phyloP scores from a whole-genome alignment of 371 early-diverging fungal genomes.

The Syncephalastrum racemosum region DNA sequence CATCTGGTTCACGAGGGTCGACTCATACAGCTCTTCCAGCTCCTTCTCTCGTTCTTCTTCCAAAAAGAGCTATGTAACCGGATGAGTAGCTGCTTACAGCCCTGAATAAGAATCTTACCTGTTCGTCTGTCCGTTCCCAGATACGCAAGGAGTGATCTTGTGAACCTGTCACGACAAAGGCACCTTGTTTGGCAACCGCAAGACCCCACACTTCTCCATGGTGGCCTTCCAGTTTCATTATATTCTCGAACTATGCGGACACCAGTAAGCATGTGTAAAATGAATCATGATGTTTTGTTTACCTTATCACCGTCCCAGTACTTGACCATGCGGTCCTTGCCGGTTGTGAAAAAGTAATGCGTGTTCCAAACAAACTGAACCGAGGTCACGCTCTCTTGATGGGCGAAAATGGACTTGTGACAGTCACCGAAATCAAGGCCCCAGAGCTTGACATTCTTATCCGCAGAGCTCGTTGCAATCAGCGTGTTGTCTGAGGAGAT shows the following conservation, averaged over 20 bases:
- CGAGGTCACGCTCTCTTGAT: slow-evolving; percentile 88
- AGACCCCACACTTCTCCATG: slow-evolving; percentile 94
- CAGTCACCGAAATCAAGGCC: slow-evolving; percentile 99
- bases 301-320: slow-evolving; percentile 97
- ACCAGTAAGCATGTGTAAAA: background rate
- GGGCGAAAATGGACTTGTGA: slow-evolving; percentile 91
- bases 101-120: slow-evolving; percentile 35
- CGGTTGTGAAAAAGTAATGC: slow-evolving; percentile 90
- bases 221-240: slow-evolving; percentile 88
- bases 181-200: slow-evolving; percentile 84
- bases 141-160: slow-evolving; percentile 92
- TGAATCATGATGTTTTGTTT: background rate
- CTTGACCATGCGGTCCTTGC: slow-evolving; percentile 89
- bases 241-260: slow-evolving; percentile 77
- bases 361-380: slow-evolving; percentile 91
- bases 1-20: slow-evolving; percentile 67
- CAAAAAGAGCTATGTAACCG: slow-evolving; percentile 64
- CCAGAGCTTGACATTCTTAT: slow-evolving; percentile 97
- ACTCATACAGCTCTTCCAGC: slow-evolving; percentile 85
- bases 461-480: slow-evolving; percentile 89
- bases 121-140: slow-evolving; percentile 95
- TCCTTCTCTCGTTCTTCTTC: slow-evolving; percentile 97
- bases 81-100: background rate
- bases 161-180: slow-evolving; percentile 81
- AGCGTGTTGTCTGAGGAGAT: slow-evolving; percentile 91